Base-by-base conservation (phyloP, 2,329 filamentous ascomycete genomes). In the Diaporthe eres region DNA sequence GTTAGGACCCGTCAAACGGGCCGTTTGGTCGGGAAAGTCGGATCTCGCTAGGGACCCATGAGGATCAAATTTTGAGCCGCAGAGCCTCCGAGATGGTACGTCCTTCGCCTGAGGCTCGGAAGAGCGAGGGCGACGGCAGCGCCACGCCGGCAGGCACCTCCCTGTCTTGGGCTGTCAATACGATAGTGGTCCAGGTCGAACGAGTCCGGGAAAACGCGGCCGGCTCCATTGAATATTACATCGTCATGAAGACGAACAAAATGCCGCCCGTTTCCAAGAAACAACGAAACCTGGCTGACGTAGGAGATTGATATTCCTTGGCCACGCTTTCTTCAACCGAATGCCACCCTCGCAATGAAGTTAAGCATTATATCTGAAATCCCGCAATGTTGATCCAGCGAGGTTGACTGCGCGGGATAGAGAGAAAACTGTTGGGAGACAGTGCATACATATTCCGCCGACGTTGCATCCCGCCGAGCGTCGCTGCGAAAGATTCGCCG, bases 41-140 rank as follows among this genome's bases (percentile, higher is more conserved):
- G 68, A 44, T 74, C 70, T 58, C 39, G 63, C 61, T 8, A 74
- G 53, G 71, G 34, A n/a, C 71, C 71, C 71, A 70, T 49, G 31
- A 67, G 55, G 47, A 44, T 65, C n/a, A 72, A 34, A 73, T 73
- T 76, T 77, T 77, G 75, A 77, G 75, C 75, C 75, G 75, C 75
- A 77, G 72, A 75, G 58, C 73, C 34, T 58, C 75, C 75, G 75
- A 77, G 55, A 75, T 77, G 67, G 71, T 55, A 61, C 75, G 73
- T 73, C 73, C 72, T 67, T 76, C 57, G 65, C 63, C 72, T 67
- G 72, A 75, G 71, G 13, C 58, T 65, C 71, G 58, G 49, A 65
- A 51, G 71, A 73, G 57, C 49, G 58, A 70, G 65, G 47, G 25
- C 49, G 65, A 53, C 34, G 34, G 31, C 65, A 55, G 65, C 47